phyloP scores from a whole-genome alignment of 805 yeast genomes.

The Wickerhamomyces canadensis region DNA sequence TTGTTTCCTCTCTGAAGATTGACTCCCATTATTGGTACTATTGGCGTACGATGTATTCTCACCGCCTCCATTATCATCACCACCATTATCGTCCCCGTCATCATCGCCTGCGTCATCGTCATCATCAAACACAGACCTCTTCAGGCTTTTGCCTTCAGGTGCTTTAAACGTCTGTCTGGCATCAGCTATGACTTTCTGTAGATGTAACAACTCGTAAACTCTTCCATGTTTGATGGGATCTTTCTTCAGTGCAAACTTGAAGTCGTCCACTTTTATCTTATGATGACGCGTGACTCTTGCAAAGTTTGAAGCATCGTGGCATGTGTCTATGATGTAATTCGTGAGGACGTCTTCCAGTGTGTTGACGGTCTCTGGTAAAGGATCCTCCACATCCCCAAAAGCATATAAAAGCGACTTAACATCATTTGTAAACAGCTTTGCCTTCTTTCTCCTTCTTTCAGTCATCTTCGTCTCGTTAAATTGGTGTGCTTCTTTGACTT shows the following conservation, averaged over 20 bases:
- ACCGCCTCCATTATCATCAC: slow-evolving; percentile 18
- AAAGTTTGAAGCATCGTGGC: slow-evolving; percentile 47
- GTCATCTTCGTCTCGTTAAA: slow-evolving; percentile 7
- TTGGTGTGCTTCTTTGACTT: not conserved
- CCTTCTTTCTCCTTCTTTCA: slow-evolving; percentile 30
- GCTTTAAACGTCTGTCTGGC: slow-evolving; percentile 67
- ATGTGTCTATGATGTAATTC: slow-evolving; percentile 54
- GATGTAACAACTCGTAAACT: slow-evolving; percentile 53
- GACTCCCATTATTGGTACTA: slow-evolving; percentile 1
- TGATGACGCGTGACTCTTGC: slow-evolving; percentile 48
- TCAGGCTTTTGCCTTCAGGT: slow-evolving; percentile 41
- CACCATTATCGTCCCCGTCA: slow-evolving; percentile 26
- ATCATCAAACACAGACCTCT: slow-evolving; percentile 19
- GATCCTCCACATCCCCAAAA: slow-evolving; percentile 67
- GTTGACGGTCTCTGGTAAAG: slow-evolving; percentile 59
- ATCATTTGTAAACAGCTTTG: slow-evolving; percentile 42
- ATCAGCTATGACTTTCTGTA: slow-evolving; percentile 56
- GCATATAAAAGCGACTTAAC: slow-evolving; percentile 60
- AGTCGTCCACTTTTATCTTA: slow-evolving; percentile 67
- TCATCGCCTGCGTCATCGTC: slow-evolving; percentile 24
- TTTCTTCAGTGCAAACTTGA: slow-evolving; percentile 60
- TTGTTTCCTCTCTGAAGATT: slow-evolving; percentile 2
- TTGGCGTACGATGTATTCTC: slow-evolving; percentile 1
- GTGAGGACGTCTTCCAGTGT: slow-evolving; percentile 64
- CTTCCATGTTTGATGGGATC: slow-evolving; percentile 68